Evolutionary conservation across 163 green algal species (phyloP), one percentile per base, ranked within the genome.

Genomic region (Chlamydomonas reinhardtii): DNA sequence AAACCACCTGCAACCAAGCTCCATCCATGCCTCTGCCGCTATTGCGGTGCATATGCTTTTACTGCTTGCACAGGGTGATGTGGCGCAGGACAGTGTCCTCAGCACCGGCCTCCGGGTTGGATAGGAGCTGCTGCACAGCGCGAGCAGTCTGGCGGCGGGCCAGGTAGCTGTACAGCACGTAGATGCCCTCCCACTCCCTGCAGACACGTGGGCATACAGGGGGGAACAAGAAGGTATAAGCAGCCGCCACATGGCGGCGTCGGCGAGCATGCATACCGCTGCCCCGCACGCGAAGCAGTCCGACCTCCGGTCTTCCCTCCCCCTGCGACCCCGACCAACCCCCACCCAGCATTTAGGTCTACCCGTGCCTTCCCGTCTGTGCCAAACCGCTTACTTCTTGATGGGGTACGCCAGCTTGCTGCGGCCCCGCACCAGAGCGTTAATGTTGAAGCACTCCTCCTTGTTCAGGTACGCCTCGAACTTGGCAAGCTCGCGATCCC

Each of bases 401-500:
- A 99, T 98, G 69, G 95, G 96, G 88, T 99, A 99, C 5, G 96
- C 95, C 88, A 99, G 92, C 56, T 91, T 91, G 74, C 94, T 94
- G 27, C 93, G 82, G 19, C 88, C 90, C 37, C 94, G 87, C 17
- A 98, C 93, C 43, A 96, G 90, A 32, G 93, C 93, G n/a, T 94
- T 94, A 76, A 99, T 94, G 70, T 96, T 81, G 68, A 90, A 74
- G 83, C 89, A 95, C 62, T 91, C 89, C 89, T 97, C 89, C 84
- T 97, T 96, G 84, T 96, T 96, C 69, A 99, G 84, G 90, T 97
- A 98, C 0, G 95, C 95, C 89, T 99, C 96, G 85, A 99, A 98
- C 90, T 97, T 97, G 34, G 96, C 96, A 56, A 99, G 93, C 92
- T 99, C 96, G 68, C 93, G 64, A 81, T 98, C 95, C 82, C 95